A percentile compares a stretch with the other conserved stretches of the same genome.
Conservation (phyloP, 179 eudicot genomes). For the Silene noctiflora region DNA sequence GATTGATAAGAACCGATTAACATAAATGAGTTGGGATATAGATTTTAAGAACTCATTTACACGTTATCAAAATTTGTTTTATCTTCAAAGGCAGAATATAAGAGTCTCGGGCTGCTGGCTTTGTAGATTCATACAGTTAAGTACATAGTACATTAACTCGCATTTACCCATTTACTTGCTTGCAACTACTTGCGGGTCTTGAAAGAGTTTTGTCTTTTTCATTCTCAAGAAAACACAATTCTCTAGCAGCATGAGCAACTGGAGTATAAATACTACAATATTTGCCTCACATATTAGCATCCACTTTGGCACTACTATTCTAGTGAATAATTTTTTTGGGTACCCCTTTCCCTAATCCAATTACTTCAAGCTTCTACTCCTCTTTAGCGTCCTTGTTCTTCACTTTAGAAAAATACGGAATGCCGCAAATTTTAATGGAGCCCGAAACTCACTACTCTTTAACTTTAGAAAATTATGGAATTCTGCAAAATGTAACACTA, state of each 20-base stretch:
- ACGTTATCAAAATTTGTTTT: too few relatives aligned
- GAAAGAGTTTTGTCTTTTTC: neutral
- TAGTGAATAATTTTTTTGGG: too few relatives aligned
- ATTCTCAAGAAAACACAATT: neutral
- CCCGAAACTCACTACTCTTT: too few relatives aligned
- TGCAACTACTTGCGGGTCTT: too few relatives aligned
- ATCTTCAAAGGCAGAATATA: too few relatives aligned
- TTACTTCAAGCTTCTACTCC: neutral
- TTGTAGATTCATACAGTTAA: neutral
- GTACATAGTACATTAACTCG: neutral
- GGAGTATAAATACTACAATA: neutral
- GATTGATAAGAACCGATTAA: conserved; percentile 17
- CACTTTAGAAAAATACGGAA: neutral
- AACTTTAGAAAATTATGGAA: too few relatives aligned
- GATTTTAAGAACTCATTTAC: neutral
- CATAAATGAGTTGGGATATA: neutral
- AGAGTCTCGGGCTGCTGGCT: too few relatives aligned
- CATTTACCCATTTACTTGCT: neutral
- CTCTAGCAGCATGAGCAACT: neutral
- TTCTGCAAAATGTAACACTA: too few relatives aligned
- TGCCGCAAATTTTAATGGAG: too few relatives aligned
- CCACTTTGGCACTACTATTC: neutral
- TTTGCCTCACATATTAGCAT: neutral
- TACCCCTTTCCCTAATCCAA: neutral
- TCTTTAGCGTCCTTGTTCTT: neutral